Percentiles rank a stretch among this genome's conserved stretches.
These are phyloP conservation scores for Trichosanthes cucumerina DNA, from an alignment of 306 rosid species.

Conservation along the genomic window DNA sequence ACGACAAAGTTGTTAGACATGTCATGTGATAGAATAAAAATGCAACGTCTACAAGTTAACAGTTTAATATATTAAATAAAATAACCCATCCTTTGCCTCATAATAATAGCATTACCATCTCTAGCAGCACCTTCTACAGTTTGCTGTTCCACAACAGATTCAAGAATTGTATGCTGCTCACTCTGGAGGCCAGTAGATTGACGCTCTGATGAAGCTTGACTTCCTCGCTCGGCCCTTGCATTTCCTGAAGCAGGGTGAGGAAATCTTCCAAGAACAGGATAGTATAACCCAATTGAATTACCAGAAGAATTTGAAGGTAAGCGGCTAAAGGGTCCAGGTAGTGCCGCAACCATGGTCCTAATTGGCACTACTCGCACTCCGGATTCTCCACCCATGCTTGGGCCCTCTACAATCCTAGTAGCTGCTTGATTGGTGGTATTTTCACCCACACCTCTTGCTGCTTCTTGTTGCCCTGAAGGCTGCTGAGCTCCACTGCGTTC, in stretches of 20 bases:
- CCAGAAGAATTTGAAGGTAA: conserved; percentile 59
- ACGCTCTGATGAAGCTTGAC: conserved; percentile 48
- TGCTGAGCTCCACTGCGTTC: conserved; percentile 43
- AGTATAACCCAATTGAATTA: conserved; percentile 65
- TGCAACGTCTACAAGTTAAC: neutral
- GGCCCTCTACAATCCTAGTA: conserved; percentile 40
- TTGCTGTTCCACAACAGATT: conserved; percentile 35
- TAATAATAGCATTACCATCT: conserved; percentile 49
- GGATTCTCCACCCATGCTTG: conserved; percentile 45
- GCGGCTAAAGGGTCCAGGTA: conserved; percentile 56
- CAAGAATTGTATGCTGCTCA: conserved; percentile 28
- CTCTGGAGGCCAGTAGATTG: conserved; percentile 21
- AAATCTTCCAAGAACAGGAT: conserved; percentile 79
- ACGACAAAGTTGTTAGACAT: neutral
- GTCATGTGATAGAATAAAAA: neutral
- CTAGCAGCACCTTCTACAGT: conserved; percentile 40
- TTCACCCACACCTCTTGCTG: conserved; percentile 28
- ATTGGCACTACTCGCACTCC: conserved; percentile 76
- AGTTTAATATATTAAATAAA: neutral
- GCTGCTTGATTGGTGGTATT: conserved; percentile 41
- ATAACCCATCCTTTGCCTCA: neutral
- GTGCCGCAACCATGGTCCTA: conserved; percentile 80
- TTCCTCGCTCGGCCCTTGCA: conserved; percentile 42
- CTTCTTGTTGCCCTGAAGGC: conserved; percentile 49
- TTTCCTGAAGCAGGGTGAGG: conserved; percentile 53